Base-by-base conservation (phyloP, 768 basidiomycete species). In the Podaxis pistillaris region DNA sequence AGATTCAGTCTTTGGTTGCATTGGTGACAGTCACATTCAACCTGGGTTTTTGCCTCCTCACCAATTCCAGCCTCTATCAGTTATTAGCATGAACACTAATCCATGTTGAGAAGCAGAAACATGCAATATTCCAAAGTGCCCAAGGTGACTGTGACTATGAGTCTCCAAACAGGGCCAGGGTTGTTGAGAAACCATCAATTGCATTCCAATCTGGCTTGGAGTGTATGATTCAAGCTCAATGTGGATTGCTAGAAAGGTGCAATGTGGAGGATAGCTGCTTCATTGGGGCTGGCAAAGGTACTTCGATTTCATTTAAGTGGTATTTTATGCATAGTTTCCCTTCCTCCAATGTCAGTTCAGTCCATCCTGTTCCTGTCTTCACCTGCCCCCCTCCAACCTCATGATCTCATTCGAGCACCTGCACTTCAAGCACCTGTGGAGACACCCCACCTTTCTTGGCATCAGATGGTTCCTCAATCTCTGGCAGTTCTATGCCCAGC, bases 221-320 rank as follows among this genome's bases (percentile, higher is more conserved):
- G 49, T 78, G 84, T 17, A 89, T 91, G 88, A 84, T 87, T 68
- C 80, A 75, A 57, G 87, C 89, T 7, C 80, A 81, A 56, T 78
- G 79, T 8, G 89, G 88, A 3, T 74, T 90, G 4, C 72, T 90
- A n/a, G 84, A 87, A 58, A 79, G 86, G 5, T 83, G 86, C 68
- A 91, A 86, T 66, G 71, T 88, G 60, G 90, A 93, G 67, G 86
- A 89, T 4, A 86, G 82, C 22, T 83, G 76, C 47, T 76, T 92
- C 3, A 74, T 82, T 54, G 90, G 85, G 2, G 83, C 87, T 24
- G 89, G 89, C 3, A 86, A 92, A 56, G 88, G 91, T 64, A 46
- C 80, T 3, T 74, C 81, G 0, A 69, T 68, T 38, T 82, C 82
- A 4, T 77, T 88, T 88, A 71, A 70, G 86, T 74, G 1, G 53